These are phyloP conservation scores for Emmonsia crescens DNA, from an alignment of 2,329 filamentous ascomycete species.

Conservation along the genomic window DNA sequence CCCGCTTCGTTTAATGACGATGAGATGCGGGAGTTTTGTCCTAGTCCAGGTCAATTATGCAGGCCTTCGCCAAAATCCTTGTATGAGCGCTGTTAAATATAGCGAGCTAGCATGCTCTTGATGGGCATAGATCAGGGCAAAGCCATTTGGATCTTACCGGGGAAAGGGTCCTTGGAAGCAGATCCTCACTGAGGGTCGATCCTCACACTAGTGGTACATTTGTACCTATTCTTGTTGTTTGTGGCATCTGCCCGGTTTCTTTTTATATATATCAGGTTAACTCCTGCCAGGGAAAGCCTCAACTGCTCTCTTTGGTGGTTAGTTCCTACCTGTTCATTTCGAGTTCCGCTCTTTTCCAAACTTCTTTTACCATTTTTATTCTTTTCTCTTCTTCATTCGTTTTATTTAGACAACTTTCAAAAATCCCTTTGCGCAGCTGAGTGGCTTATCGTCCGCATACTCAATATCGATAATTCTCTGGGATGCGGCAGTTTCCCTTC, in stretches of 20 bases:
- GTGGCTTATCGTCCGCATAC: not conserved
- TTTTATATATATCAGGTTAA: not conserved
- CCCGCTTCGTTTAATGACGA: not conserved
- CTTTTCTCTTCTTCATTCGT: not conserved
- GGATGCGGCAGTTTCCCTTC: not conserved
- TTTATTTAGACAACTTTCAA: not conserved
- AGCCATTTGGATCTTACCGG: no score
- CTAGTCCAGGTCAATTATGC: not conserved
- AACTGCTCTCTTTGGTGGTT: not conserved
- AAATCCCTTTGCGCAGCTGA: not conserved
- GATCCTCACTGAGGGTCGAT: not conserved
- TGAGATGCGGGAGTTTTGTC: not conserved
- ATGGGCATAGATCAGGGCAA: not conserved
- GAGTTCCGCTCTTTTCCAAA: not conserved
- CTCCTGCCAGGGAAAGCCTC: not conserved
- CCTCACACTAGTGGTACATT: not conserved
- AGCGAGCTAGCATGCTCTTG: not conserved
- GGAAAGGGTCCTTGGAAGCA: not conserved
- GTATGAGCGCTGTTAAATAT: not conserved
- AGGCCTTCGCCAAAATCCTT: not conserved
- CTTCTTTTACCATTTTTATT: not conserved
- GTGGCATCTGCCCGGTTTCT: not conserved
- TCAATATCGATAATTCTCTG: not conserved
- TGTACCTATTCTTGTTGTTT: not conserved
- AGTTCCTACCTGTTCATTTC: not conserved